Percentiles rank a stretch among this genome's conserved stretches.
Conservation (phyloP, 2,329 filamentous ascomycete species). For the Sporothrix sp. region DNA sequence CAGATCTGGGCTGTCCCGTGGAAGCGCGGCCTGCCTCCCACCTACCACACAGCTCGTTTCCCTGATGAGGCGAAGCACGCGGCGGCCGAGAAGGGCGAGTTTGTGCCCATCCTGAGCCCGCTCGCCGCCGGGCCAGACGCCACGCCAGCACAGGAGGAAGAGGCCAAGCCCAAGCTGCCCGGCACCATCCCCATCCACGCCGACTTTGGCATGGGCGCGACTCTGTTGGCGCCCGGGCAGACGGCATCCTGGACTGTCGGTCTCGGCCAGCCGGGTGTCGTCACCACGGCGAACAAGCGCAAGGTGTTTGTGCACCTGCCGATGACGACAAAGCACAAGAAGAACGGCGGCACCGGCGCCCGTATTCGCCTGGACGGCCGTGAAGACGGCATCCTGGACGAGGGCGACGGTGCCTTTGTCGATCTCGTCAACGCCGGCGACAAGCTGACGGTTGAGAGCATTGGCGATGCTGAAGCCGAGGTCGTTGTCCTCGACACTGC, state of each 20-base stretch:
- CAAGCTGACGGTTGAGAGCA: conserved; percentile 53
- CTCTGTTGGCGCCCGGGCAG: conserved; percentile 56
- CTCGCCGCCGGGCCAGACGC: conserved; percentile 57
- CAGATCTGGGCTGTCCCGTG: conserved; percentile 85
- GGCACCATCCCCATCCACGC: conserved; percentile 76
- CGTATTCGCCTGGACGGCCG: conserved; percentile 59
- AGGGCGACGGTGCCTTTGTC: conserved; percentile 57
- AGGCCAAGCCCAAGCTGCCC: conserved; percentile 49
- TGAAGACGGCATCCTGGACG: conserved; percentile 56
- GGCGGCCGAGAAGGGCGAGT: conserved; percentile 37
- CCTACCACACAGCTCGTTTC: conserved; percentile 68
- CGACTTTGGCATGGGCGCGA: conserved; percentile 74
- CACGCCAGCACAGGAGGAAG: conserved; percentile 51
- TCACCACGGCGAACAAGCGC: conserved; percentile 42
- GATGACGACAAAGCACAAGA: conserved; percentile 45
- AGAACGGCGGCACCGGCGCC: conserved; percentile 56
- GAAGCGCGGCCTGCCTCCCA: conserved; percentile 59
- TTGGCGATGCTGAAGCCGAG: conserved; percentile 59
- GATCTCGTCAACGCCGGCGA: conserved; percentile 55
- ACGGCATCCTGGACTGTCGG: conserved; percentile 59
- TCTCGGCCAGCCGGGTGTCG: conserved; percentile 43
- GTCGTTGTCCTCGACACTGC: conserved; percentile 60
- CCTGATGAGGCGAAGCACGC: conserved; percentile 57
- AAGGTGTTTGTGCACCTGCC: conserved; percentile 76
- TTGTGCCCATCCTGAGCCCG: conserved; percentile 68